Conservation (phyloP, 1,139 yeast genomes). For the Blastobotrys indianensis region DNA sequence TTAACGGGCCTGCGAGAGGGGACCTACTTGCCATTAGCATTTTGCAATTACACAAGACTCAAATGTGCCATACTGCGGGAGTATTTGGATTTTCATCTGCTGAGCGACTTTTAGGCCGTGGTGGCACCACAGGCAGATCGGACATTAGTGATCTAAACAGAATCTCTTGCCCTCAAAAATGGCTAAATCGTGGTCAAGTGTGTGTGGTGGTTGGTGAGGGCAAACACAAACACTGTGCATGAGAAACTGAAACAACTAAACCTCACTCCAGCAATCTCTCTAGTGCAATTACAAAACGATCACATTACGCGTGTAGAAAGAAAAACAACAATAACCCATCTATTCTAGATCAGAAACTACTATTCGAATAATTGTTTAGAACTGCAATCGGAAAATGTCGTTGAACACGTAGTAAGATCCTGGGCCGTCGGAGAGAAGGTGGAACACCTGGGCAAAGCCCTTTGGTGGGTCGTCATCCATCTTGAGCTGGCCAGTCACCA, state of each 20-base stretch:
- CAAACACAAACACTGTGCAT: not conserved
- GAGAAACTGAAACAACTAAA: not conserved
- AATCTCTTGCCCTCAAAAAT: too few species aligned
- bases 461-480: slow-evolving; percentile 94
- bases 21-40: not conserved
- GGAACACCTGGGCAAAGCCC: slow-evolving; percentile 96
- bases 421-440: slow-evolving; percentile 79
- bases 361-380: slow-evolving; percentile 33
- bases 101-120: slow-evolving; percentile 1
- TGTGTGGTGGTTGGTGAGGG: too few species aligned
- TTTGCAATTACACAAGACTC: not conserved
- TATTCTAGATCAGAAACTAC: not conserved
- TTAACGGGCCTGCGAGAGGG: not conserved
- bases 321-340: not conserved
- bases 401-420: slow-evolving; percentile 89
- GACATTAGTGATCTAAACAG: not conserved
- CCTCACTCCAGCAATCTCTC: not conserved
- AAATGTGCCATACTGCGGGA: not conserved
- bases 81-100: not conserved
- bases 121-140: slow-evolving; percentile 4
- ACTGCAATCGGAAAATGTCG: slow-evolving; percentile 72
- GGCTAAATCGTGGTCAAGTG: too few species aligned
- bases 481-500: slow-evolving; percentile 95
- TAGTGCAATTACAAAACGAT: not conserved
- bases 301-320: not conserved